Percentiles rank a stretch among this genome's conserved stretches.
phyloP scores from a whole-genome alignment of 352 stramenopile genomes.

The Phytophthora chlamydospora region DNA sequence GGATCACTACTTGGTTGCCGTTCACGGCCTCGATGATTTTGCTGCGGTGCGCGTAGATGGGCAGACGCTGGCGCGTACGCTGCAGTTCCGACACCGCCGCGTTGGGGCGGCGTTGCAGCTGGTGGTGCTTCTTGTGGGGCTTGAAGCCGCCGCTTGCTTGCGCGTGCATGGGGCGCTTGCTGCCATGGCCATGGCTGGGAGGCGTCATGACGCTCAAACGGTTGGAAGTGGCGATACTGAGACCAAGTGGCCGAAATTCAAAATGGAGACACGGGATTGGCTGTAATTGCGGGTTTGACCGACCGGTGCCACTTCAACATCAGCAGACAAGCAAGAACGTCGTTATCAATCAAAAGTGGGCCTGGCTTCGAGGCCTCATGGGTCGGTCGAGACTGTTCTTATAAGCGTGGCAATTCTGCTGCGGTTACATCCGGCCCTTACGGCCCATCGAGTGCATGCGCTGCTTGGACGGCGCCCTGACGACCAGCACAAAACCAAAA shows the following conservation, averaged over 20 bases:
- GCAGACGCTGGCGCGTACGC: slow-evolving; percentile 64
- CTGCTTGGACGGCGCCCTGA: slow-evolving; percentile 47
- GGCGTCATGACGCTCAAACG: slow-evolving; percentile 22
- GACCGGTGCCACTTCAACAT: slow-evolving; percentile 11
- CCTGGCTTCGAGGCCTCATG: too few relatives aligned
- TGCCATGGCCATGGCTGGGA: slow-evolving; percentile 7
- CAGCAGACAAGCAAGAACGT: not conserved
- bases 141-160: slow-evolving; percentile 15
- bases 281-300: not conserved
- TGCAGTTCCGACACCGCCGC: slow-evolving; percentile 49
- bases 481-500: slow-evolving; percentile 9
- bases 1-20: slow-evolving; percentile 80
- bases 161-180: slow-evolving; percentile 34
- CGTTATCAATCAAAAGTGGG: slow-evolving; percentile 13
- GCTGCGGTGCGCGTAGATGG: slow-evolving; percentile 75
- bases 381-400: not conserved
- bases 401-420: slow-evolving; percentile 4
- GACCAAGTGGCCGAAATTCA: slow-evolving; percentile 15
- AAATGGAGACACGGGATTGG: not conserved
- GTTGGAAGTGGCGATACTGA: slow-evolving; percentile 33
- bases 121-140: slow-evolving; percentile 42
- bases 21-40: slow-evolving; percentile 71
- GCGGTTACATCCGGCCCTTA: slow-evolving; percentile 63
- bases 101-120: slow-evolving; percentile 2
- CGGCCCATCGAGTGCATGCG: slow-evolving; percentile 55